Percentiles rank a stretch among this genome's conserved stretches.
Evolutionary conservation across 495 filamentous ascomycete genomes (phyloP).

Genomic region (Parmelia sp.): DNA sequence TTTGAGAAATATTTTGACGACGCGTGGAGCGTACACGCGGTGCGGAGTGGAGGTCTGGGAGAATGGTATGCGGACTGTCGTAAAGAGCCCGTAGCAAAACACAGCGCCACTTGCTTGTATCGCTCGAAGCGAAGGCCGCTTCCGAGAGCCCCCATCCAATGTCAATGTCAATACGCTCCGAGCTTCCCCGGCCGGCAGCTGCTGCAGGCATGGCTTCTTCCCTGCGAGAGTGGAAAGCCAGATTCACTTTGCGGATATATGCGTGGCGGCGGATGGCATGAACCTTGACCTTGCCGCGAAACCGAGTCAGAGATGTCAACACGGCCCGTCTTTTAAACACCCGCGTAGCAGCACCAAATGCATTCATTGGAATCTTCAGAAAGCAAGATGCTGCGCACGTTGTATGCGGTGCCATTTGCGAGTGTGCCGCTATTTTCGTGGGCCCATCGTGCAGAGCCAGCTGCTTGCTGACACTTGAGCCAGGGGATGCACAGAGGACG

Average conservation of each 20-base stretch:
- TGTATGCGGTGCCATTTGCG: not conserved
- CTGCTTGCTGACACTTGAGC: not conserved
- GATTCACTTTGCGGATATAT: not conserved
- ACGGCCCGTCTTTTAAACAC: not conserved
- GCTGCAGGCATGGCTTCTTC: not conserved
- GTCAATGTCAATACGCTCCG: not conserved
- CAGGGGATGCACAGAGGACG: not conserved
- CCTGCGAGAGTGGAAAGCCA: not conserved
- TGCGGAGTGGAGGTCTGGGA: too few species aligned
- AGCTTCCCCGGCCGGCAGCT: not conserved
- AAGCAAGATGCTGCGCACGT: too few species aligned
- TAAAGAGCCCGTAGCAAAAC: too few species aligned
- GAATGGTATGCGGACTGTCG: too few species aligned
- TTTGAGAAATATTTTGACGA: too few species aligned
- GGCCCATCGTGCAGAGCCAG: not conserved
- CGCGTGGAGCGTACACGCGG: too few species aligned
- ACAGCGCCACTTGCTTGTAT: not conserved
- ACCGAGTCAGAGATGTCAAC: not conserved
- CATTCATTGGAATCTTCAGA: not conserved
- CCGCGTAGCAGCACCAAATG: not conserved
- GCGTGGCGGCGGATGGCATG: not conserved
- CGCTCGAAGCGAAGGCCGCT: not conserved
- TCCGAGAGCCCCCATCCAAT: not conserved
- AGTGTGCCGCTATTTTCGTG: not conserved
- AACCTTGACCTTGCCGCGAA: not conserved